Evolutionary conservation across 441 rosid species (phyloP).

Genomic region (Flueggea neowawraea): DNA sequence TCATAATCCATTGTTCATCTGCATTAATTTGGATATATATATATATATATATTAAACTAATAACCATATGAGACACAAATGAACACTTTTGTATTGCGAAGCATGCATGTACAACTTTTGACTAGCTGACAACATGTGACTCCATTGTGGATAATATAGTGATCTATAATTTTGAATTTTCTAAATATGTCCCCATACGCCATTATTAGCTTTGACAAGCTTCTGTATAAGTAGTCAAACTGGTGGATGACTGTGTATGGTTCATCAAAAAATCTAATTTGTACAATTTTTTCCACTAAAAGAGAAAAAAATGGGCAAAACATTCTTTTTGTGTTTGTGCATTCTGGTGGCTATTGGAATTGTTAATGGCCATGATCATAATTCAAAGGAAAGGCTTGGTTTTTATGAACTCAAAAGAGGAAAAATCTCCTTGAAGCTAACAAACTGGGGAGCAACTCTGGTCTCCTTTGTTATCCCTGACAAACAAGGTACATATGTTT

Average conservation of each 20-base stretch:
- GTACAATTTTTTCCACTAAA: neutral
- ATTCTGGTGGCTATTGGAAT: conserved; percentile 3
- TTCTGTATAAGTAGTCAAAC: too few species aligned
- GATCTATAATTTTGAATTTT: too few species aligned
- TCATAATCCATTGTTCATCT: too few species aligned
- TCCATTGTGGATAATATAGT: too few species aligned
- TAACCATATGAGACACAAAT: too few species aligned
- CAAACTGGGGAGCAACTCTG: conserved; percentile 21
- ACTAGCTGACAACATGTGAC: too few species aligned
- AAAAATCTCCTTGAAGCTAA: conserved; percentile 17
- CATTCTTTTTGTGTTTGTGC: conserved; percentile 7
- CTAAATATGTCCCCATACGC: too few species aligned
- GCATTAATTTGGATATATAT: too few species aligned
- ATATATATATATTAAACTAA: too few species aligned
- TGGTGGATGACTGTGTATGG: neutral
- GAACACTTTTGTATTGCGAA: too few species aligned
- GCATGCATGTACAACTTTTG: too few species aligned
- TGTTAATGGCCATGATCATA: conserved; percentile 2
- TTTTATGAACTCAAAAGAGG: conserved; percentile 21
- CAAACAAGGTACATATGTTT: conserved; percentile 11
- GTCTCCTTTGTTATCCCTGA: conserved; percentile 22
- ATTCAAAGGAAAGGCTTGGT: neutral
- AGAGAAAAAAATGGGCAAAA: conserved; percentile 4
- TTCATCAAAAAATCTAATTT: neutral
- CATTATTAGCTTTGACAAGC: too few species aligned